Base-by-base conservation (phyloP, 2,329 filamentous ascomycete genomes). In the Sordariomycetes sp. region DNA sequence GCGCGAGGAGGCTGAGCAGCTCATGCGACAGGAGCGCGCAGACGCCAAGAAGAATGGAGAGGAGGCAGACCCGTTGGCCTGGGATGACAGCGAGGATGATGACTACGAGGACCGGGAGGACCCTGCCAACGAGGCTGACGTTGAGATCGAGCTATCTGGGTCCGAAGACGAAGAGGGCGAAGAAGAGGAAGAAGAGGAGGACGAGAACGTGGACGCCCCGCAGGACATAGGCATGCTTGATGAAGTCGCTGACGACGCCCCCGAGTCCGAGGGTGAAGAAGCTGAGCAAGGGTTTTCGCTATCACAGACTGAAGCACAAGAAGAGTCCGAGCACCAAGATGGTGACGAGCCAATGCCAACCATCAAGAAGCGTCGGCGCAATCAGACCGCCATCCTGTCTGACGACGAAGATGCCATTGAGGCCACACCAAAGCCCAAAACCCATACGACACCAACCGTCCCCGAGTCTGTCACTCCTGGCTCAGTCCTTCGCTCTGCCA, bases 11-110 rank as follows among this genome's bases (percentile, higher is more conserved):
- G 88, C 81, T 3, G 44, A 54, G 24, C 79, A 82, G 44, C 79
- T 96, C 32, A 82, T 80, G 57, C 76, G 82, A 46, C 68, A 77
- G 32, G 92, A 98, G 59, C 78, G 78, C 42, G 80, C 74, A 19
- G 78, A 75, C 29, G 77, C 76, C 1, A 90, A 84, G 59, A 76
- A 78, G 49, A 70, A 77, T 35, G n/a, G n/a, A n/a, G n/a, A n/a
- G n/a, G 69, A 51, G 47, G 17, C 4, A 8, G 71, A 75, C 39
- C 65, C 66, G 9, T 48, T 74, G 17, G 70, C 59, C 20, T 75
- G 68, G 66, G 72, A 75, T 41, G 70, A 75, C 30, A 73, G 69
- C 35, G 68, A 68, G 3, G 68, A 71, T 24, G 73, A 72, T 21
- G 68, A 70, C 29, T 67, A 66, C 15, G 53, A 61, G 26, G 60